Conservation (phyloP, 192 early-diverging fungal genomes). For the Backusella mclennaniae region DNA sequence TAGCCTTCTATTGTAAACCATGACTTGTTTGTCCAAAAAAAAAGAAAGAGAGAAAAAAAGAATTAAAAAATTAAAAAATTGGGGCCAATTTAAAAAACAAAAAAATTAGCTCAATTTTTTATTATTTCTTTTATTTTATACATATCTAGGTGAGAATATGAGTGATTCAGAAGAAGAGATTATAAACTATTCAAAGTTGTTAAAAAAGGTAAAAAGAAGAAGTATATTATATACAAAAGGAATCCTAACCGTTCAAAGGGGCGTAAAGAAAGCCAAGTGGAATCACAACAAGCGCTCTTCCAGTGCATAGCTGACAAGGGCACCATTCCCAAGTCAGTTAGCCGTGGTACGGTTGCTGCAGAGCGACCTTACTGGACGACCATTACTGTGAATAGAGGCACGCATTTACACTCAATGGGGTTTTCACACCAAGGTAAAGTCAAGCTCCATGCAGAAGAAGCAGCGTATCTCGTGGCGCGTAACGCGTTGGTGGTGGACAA, state of each 20-base stretch:
- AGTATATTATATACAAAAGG: background rate
- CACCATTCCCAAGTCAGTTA: background rate
- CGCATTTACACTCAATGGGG: conserved; percentile 46
- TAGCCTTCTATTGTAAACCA: conserved; percentile 44
- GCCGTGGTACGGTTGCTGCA: conserved; percentile 19
- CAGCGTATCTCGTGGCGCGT: conserved; percentile 45
- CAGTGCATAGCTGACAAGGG: background rate
- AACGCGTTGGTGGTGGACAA: conserved; percentile 35
- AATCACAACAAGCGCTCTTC: conserved; percentile 1
- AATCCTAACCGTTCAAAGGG: background rate
- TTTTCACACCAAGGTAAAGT: conserved; percentile 37
- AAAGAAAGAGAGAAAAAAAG: background rate
- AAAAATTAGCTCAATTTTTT: too few species aligned
- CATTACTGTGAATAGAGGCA: conserved; percentile 35
- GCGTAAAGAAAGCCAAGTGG: background rate
- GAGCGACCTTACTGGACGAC: conserved; percentile 23
- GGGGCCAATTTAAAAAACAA: too few species aligned
- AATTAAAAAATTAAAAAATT: background rate
- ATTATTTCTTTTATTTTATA: background rate
- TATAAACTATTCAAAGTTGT: background rate
- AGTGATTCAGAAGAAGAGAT: conserved; percentile 7
- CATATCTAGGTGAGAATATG: background rate
- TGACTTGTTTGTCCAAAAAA: background rate
- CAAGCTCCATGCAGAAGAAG: conserved; percentile 47
- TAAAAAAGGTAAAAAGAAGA: background rate